These are phyloP conservation scores for Canavalia gladiata DNA, from an alignment of 306 rosid genomes.

Conservation along the genomic window DNA sequence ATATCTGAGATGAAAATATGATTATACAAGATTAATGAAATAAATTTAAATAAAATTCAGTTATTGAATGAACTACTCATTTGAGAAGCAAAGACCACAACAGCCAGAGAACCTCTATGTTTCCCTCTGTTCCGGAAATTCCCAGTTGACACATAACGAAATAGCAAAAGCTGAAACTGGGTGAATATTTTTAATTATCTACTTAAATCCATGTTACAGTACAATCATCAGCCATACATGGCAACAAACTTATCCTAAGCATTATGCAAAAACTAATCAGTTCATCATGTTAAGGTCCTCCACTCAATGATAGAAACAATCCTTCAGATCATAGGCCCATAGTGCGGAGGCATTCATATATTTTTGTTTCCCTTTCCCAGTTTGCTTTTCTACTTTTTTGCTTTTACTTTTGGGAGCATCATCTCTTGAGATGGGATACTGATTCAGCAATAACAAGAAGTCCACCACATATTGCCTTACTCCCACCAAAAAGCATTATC, in stretches of 20 bases:
- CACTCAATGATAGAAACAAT: conserved; percentile 7
- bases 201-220: background rate
- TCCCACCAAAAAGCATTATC: background rate
- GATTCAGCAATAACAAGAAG: background rate
- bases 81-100: conserved; percentile 1
- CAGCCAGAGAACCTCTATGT: background rate
- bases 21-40: background rate
- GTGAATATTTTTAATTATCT: background rate
- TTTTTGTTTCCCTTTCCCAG: background rate
- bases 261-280: background rate
- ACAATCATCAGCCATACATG: background rate
- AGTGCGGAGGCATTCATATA: background rate
- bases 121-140: conserved; percentile 5
- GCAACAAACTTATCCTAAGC: background rate
- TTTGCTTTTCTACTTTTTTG: conserved; percentile 34
- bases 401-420: conserved; percentile 33
- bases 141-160: background rate
- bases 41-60: background rate
- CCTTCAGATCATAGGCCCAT: background rate
- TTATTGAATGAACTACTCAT: background rate
- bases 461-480: background rate
- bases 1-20: background rate
- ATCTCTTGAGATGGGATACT: conserved; percentile 4
- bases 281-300: background rate
- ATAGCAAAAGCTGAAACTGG: background rate